Evolutionary conservation across 148 eudicot genomes (phyloP).

Genomic region (Rhododendron ferrugineum): DNA sequence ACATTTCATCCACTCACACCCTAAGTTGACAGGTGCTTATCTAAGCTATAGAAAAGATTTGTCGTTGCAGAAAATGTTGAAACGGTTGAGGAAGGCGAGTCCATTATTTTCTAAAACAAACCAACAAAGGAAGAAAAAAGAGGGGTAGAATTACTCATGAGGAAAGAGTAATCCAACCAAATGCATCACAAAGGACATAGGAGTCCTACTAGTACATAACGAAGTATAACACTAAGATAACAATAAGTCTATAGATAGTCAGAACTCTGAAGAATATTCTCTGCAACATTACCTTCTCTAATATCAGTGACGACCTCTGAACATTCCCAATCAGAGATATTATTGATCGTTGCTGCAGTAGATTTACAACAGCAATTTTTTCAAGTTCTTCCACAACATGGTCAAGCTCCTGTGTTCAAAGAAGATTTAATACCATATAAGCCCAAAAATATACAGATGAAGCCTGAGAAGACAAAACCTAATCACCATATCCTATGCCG

Average conservation of each 20-base stretch:
- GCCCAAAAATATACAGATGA: not conserved
- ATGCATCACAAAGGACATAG: not conserved
- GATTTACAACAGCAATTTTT: conserved; percentile 83
- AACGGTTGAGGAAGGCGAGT: not conserved
- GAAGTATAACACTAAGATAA: not conserved
- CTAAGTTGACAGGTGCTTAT: not conserved
- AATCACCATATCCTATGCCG: not conserved
- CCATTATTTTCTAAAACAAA: not conserved
- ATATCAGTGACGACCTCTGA: conserved; percentile 76
- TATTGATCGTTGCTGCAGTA: conserved; percentile 74
- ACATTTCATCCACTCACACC: not conserved
- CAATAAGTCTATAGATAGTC: not conserved
- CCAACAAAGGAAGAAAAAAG: not conserved
- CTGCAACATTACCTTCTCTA: conserved; percentile 61
- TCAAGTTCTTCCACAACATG: conserved; percentile 82
- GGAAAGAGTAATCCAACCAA: not conserved
- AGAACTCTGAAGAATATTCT: not conserved
- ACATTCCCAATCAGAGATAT: conserved; percentile 94
- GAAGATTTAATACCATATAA: not conserved
- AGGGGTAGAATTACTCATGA: not conserved
- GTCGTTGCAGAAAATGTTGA: not conserved
- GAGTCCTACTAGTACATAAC: not conserved
- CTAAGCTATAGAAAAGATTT: not conserved
- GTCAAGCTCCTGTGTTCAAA: conserved; percentile 65
- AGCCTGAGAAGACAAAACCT: not conserved